Evolutionary conservation across 805 yeast genomes (phyloP).

Genomic region (Kodamaea sagamina): DNA sequence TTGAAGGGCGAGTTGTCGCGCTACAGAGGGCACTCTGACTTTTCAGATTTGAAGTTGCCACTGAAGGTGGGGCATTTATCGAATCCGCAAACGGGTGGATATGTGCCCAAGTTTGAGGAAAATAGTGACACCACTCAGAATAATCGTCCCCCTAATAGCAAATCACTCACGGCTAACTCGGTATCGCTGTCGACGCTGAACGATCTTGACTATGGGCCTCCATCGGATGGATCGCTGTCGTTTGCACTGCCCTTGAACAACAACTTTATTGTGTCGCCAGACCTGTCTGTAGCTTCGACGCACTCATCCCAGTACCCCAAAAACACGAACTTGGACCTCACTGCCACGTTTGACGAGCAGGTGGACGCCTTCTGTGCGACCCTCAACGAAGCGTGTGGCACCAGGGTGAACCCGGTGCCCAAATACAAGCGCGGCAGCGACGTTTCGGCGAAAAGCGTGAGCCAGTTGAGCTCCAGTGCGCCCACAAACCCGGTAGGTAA

Average conservation of each 20-base stretch:
- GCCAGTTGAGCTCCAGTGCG: conserved; percentile 6
- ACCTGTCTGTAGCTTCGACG: conserved; percentile 23
- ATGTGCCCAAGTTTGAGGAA: conserved; percentile 18
- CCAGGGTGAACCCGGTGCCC: conserved; percentile 68
- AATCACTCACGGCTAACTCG: background rate
- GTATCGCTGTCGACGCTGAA: conserved; percentile 3
- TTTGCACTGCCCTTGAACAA: conserved; percentile 44
- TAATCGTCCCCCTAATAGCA: conserved; percentile 11
- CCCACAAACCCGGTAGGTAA: conserved; percentile 11
- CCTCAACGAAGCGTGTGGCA: conserved; percentile 82
- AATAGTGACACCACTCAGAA: background rate
- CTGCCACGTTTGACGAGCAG: conserved; percentile 58
- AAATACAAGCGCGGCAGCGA: conserved; percentile 27
- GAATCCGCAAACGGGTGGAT: conserved; percentile 21
- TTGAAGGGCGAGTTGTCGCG: conserved; percentile 70
- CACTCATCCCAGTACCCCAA: conserved; percentile 8
- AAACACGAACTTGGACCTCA: conserved; percentile 15
- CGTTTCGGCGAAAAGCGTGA: background rate
- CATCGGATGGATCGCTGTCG: conserved; percentile 26
- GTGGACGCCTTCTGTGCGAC: conserved; percentile 74
- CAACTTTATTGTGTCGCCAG: conserved; percentile 36
- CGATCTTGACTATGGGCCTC: conserved; percentile 4
- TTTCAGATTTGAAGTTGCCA: conserved; percentile 34
- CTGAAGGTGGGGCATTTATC: conserved; percentile 32
- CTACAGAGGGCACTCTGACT: conserved; percentile 46